phyloP scores from a whole-genome alignment of 192 early-diverging fungal species.

The Umbelopsis ramanniana region DNA sequence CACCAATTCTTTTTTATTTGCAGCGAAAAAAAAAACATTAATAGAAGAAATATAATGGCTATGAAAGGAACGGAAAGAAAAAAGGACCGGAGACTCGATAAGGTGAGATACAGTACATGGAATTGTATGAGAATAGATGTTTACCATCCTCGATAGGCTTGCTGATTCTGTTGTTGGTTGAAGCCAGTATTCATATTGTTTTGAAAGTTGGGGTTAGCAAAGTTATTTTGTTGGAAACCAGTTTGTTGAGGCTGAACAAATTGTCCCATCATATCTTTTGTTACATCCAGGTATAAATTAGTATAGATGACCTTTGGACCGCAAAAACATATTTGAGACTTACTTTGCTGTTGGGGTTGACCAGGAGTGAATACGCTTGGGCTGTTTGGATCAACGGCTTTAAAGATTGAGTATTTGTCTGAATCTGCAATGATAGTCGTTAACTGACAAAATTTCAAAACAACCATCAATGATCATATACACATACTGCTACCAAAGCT shows the following conservation, averaged over 20 bases:
- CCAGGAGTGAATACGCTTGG: constrained; percentile 35
- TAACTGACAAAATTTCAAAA: constrained; percentile 1
- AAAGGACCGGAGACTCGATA: background rate
- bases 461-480: background rate
- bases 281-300: background rate
- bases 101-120: background rate
- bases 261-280: constrained; percentile 20
- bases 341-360: constrained; percentile 3
- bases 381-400: constrained; percentile 20
- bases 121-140: background rate
- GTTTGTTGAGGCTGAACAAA: constrained; percentile 19
- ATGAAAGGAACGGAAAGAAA: background rate
- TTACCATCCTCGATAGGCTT: constrained; percentile 14
- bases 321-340: background rate
- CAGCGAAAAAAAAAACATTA: background rate
- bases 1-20: background rate
- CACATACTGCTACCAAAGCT: background rate
- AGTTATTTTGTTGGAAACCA: constrained; percentile 1
- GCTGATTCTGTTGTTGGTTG: constrained; percentile 7
- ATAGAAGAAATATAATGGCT: background rate
- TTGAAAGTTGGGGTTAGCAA: background rate
- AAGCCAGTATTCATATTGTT: constrained; percentile 5
- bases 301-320: background rate
- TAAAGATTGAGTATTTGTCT: constrained; percentile 42
- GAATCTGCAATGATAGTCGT: constrained; percentile 15